Conservation (phyloP, 352 stramenopile genomes). For the Phytophthora idaei region DNA sequence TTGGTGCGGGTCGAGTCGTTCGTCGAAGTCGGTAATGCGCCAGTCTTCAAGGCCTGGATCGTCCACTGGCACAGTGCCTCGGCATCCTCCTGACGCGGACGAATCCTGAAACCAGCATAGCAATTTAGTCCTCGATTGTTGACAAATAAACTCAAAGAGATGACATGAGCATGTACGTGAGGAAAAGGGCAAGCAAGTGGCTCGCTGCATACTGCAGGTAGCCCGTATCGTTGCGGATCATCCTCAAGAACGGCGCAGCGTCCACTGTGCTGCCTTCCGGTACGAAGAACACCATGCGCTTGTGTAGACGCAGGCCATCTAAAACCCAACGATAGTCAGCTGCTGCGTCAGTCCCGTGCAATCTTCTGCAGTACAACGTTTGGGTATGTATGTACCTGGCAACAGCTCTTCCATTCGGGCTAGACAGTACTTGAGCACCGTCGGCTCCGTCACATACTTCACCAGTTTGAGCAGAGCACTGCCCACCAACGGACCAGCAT, state of each 20-base stretch:
- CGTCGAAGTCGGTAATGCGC: conserved; percentile 46
- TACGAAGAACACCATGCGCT: conserved; percentile 81
- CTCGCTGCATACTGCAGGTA: conserved; percentile 87
- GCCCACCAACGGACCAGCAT: conserved; percentile 66
- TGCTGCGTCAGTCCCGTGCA: conserved; percentile 1
- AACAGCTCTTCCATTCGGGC: conserved; percentile 88
- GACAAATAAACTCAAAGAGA: not conserved
- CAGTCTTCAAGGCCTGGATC: conserved; percentile 76
- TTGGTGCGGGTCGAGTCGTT: conserved; percentile 78
- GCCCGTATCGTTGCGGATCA: conserved; percentile 85
- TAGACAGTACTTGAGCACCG: conserved; percentile 87
- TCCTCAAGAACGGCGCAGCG: conserved; percentile 78
- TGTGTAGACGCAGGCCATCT: conserved; percentile 82
- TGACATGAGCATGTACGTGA: conserved; percentile 54
- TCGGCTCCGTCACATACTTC: conserved; percentile 89
- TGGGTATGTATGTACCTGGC: conserved; percentile 44
- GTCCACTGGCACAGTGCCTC: conserved; percentile 81
- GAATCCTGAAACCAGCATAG: conserved; percentile 49
- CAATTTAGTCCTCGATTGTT: conserved; percentile 6
- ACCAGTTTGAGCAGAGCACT: conserved; percentile 81
- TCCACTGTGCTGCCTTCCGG: conserved; percentile 76
- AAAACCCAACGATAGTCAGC: not conserved
- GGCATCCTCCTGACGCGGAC: conserved; percentile 78
- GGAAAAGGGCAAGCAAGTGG: conserved; percentile 82
- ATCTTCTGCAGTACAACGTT: not conserved